phyloP scores from a whole-genome alignment of 139 green algal genomes.

The Zygnema cylindricum region DNA sequence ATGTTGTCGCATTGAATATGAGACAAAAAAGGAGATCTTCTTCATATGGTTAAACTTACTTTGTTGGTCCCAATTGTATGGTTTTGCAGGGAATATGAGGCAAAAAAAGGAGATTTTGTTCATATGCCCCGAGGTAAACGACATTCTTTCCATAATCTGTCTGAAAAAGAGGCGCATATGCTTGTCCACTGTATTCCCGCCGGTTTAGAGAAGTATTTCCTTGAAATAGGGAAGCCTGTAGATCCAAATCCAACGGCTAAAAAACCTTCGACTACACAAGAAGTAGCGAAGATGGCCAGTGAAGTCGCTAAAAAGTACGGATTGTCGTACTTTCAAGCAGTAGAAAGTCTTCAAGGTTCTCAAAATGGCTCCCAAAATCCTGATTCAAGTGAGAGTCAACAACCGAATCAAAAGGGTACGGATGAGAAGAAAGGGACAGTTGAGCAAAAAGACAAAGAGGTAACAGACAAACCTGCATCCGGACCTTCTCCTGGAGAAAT shows the following conservation, averaged over 20 bases:
- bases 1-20: too few species aligned
- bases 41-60: too few species aligned
- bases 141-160: conserved; percentile 24
- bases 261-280: not conserved
- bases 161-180: not conserved
- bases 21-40: too few species aligned
- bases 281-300: not conserved
- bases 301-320: conserved; percentile 35
- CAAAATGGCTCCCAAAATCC: not conserved
- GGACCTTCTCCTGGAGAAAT: not conserved
- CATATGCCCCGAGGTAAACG: conserved; percentile 9
- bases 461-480: not conserved
- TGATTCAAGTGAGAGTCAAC: too few species aligned
- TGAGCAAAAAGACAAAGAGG: not conserved
- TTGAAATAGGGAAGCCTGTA: conserved; percentile 15
- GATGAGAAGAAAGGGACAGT: too few species aligned
- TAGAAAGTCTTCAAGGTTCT: not conserved
- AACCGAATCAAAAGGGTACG: too few species aligned
- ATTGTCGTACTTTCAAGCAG: conserved; percentile 14
- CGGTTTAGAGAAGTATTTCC: conserved; percentile 32
- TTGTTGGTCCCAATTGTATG: too few species aligned
- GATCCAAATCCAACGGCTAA: not conserved
- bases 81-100: conserved; percentile 1
- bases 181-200: conserved; percentile 32
- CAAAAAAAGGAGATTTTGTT: conserved; percentile 12